Percentiles rank a stretch among this genome's conserved stretches.
These are phyloP conservation scores for Heracleum sosnowskyi DNA, from an alignment of 129 eudicot species.

Conservation along the genomic window DNA sequence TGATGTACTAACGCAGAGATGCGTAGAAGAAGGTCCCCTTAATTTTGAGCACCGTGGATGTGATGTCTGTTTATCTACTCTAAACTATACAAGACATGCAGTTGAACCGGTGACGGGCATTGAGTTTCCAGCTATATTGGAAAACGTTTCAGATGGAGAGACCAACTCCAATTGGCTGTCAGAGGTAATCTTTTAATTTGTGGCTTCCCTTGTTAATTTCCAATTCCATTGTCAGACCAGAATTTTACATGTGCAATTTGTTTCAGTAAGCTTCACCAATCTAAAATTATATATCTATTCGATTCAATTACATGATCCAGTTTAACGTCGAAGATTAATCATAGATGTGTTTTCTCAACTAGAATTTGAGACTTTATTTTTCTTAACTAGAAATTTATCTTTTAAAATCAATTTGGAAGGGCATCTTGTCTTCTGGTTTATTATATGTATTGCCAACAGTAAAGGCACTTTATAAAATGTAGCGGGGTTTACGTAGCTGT, in stretches of 20 bases:
- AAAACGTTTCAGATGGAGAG: conserved; percentile 41
- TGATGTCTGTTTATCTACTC: conserved; percentile 28
- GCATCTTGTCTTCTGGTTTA: neutral
- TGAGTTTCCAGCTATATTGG: conserved; percentile 70
- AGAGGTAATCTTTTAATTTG: conserved; percentile 42
- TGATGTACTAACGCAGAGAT: conserved; percentile 28
- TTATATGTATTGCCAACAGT: neutral
- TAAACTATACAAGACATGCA: conserved; percentile 35
- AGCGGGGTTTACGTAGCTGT: neutral
- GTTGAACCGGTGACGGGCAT: conserved; percentile 86
- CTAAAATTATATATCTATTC: neutral
- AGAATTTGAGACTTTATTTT: neutral
- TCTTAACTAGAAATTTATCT: neutral
- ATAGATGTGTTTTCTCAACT: neutral
- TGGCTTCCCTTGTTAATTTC: neutral
- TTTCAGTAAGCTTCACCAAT: neutral
- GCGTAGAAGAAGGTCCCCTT: conserved; percentile 46
- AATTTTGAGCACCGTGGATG: conserved; percentile 46
- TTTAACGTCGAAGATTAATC: neutral
- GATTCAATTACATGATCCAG: neutral
- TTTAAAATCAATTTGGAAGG: neutral
- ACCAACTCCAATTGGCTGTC: conserved; percentile 45
- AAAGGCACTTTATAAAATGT: neutral
- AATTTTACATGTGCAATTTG: conserved; percentile 3
- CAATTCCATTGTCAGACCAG: neutral